Evolutionary conservation across 2,329 filamentous ascomycete species (phyloP).

Genomic region (Curvularia hawaiiensis): DNA sequence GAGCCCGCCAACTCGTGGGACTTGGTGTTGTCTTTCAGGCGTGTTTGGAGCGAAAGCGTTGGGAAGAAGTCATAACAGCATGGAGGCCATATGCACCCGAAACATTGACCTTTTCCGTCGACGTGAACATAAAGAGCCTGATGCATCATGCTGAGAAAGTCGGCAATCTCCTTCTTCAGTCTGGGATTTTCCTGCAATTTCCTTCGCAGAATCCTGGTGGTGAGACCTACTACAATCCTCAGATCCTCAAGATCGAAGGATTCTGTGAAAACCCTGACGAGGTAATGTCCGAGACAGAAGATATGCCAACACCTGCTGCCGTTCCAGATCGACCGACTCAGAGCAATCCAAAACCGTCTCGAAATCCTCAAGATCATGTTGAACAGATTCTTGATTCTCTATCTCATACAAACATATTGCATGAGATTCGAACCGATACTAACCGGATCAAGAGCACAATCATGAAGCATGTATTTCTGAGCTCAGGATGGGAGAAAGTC

Average conservation of each 20-base stretch:
- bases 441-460: conserved; percentile 9
- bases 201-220: conserved; percentile 7
- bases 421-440: conserved; percentile 12
- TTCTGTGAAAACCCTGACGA: conserved; percentile 10
- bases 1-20: conserved; percentile 9
- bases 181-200: conserved; percentile 11
- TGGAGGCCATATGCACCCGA: not conserved
- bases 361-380: conserved; percentile 2
- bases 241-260: conserved; percentile 16
- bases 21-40: conserved; percentile 5
- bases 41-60: not conserved
- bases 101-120: conserved; percentile 9
- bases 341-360: conserved; percentile 2
- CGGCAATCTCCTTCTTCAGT: conserved; percentile 8
- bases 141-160: conserved; percentile 16
- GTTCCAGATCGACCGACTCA: conserved; percentile 1
- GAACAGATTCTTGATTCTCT: conserved; percentile 4
- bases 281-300: conserved; percentile 3
- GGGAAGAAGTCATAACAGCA: conserved; percentile 5
- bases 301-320: not conserved
- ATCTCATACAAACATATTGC: conserved; percentile 6
- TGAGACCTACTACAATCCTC: conserved; percentile 15
- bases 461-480: not conserved
- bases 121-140: conserved; percentile 12
- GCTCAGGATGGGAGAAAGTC: not conserved